These are phyloP conservation scores for Elsinoe necatrix DNA, from an alignment of 2,329 filamentous ascomycete species.

Conservation along the genomic window DNA sequence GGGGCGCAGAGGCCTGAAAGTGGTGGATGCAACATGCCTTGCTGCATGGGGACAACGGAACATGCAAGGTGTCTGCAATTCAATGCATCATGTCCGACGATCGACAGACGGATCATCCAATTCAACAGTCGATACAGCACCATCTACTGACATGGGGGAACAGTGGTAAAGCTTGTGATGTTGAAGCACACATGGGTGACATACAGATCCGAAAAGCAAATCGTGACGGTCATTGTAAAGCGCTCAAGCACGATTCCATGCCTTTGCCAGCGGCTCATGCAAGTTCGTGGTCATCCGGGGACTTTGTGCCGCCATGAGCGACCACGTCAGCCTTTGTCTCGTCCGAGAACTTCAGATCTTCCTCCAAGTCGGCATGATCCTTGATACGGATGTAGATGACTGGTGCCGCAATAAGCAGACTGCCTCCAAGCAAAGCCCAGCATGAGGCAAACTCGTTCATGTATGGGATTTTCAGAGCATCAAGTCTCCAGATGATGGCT, in stretches of 20 bases:
- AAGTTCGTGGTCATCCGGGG: constrained; percentile 16
- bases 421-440: constrained; percentile 69
- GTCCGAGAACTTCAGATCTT: constrained; percentile 77
- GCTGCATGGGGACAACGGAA: not conserved
- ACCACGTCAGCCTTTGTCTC: constrained; percentile 67
- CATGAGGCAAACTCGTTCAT: constrained; percentile 63
- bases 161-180: not conserved
- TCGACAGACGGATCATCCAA: not conserved
- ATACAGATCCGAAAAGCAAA: constrained; percentile 8
- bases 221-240: constrained; percentile 2
- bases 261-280: not conserved
- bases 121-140: not conserved
- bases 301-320: constrained; percentile 18
- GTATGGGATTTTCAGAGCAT: constrained; percentile 54
- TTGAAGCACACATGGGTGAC: constrained; percentile 3
- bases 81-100: too few relatives aligned
- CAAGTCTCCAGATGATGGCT: constrained; percentile 65
- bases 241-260: not conserved
- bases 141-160: not conserved
- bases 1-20: constrained; percentile 1
- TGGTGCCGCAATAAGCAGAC: constrained; percentile 67
- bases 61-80: constrained; percentile 5
- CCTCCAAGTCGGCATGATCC: constrained; percentile 71
- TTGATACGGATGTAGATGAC: constrained; percentile 71
- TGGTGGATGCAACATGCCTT: constrained; percentile 4